Percentiles rank a stretch among this genome's conserved stretches.
Conservation (phyloP, 352 stramenopile genomes). For the Phytophthora hybrid region DNA sequence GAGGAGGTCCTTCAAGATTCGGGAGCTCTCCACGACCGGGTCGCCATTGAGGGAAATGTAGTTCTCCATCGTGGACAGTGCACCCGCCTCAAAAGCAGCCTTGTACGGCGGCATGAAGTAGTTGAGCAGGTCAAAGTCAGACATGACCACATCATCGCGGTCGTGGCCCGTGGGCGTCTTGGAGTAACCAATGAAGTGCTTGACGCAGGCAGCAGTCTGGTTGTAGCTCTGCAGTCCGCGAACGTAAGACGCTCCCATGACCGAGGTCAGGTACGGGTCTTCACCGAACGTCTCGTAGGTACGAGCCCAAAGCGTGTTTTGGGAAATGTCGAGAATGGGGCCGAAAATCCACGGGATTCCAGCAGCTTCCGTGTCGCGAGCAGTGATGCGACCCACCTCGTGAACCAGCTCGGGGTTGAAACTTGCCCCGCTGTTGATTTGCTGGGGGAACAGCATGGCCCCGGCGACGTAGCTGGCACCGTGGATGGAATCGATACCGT, state of each 20-base stretch:
- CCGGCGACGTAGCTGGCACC: conserved; percentile 87
- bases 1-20: conserved; percentile 75
- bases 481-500: conserved; percentile 91
- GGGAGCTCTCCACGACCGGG: conserved; percentile 79
- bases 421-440: conserved; percentile 88
- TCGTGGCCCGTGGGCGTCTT: conserved; percentile 35
- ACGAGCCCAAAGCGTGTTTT: conserved; percentile 77
- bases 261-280: conserved; percentile 81
- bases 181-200: conserved; percentile 88
- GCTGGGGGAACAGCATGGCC: conserved; percentile 83
- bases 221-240: conserved; percentile 77
- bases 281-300: conserved; percentile 93
- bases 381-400: conserved; percentile 66
- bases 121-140: conserved; percentile 74
- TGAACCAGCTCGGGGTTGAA: conserved; percentile 85
- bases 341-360: conserved; percentile 91
- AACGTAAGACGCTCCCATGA: conserved; percentile 75
- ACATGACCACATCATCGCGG: conserved; percentile 14
- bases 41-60: conserved; percentile 93
- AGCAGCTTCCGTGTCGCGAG: conserved; percentile 64
- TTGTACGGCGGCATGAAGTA: conserved; percentile 83
- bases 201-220: conserved; percentile 80
- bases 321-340: conserved; percentile 83
- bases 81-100: conserved; percentile 72
- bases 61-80: conserved; percentile 89